Percentiles rank a stretch among this genome's conserved stretches.
Conservation (phyloP, 2,329 filamentous ascomycete genomes). For the Colletotrichum orchidophilum region DNA sequence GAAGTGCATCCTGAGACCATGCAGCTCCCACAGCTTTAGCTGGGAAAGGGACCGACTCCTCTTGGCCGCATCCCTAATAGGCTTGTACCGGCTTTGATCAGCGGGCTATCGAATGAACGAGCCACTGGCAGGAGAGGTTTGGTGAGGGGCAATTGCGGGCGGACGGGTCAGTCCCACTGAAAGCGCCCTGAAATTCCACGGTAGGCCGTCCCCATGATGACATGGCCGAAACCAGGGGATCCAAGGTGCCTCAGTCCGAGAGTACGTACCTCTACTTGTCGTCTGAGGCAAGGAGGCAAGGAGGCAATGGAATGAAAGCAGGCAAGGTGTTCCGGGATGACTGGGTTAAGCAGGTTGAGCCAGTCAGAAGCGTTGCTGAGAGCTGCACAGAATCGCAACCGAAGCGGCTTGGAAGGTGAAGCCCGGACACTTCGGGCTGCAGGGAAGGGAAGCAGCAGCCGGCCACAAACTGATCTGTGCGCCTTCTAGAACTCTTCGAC, state of each 20-base stretch:
- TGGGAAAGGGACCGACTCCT: conserved; percentile 17
- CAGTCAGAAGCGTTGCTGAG: conserved; percentile 22
- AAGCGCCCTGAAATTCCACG: conserved; percentile 34
- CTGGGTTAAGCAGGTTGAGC: not conserved
- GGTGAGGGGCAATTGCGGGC: conserved; percentile 32
- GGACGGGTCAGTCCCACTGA: conserved; percentile 31
- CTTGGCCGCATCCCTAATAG: conserved; percentile 9
- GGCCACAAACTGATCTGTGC: conserved; percentile 29
- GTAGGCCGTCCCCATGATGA: conserved; percentile 30
- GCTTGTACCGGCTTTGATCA: conserved; percentile 18
- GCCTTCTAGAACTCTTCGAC: conserved; percentile 38
- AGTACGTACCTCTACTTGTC: not conserved
- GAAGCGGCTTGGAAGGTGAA: conserved; percentile 36
- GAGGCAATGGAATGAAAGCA: not conserved
- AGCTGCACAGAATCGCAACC: conserved; percentile 35
- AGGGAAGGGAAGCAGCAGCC: conserved; percentile 23
- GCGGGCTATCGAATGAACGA: conserved; percentile 17
- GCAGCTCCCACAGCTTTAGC: not conserved
- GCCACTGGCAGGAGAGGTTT: conserved; percentile 22
- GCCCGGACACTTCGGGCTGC: conserved; percentile 34
- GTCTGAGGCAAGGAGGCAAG: not conserved
- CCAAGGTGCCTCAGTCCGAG: conserved; percentile 2
- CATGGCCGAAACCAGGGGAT: conserved; percentile 34
- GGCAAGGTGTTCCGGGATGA: not conserved
- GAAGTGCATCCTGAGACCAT: not conserved